These are phyloP conservation scores for Starmerella tilneyi DNA, from an alignment of 805 yeast genomes.

Conservation along the genomic window DNA sequence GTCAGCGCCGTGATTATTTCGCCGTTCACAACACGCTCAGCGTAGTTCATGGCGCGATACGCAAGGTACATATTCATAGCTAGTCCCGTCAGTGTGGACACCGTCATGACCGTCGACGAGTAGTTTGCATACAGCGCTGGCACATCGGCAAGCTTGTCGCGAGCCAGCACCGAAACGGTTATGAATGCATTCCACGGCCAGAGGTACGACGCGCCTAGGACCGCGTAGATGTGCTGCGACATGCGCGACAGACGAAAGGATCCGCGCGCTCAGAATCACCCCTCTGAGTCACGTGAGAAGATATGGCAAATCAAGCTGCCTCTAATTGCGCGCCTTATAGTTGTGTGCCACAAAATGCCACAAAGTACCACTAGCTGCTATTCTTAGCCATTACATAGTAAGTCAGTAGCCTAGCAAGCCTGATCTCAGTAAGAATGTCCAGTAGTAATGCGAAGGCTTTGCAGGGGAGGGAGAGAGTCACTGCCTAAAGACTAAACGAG, in stretches of 20 bases:
- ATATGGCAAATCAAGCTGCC: too few species aligned
- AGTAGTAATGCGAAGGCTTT: too few species aligned
- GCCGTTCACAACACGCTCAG: slow-evolving; percentile 50
- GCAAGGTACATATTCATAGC: slow-evolving; percentile 52
- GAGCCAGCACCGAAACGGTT: slow-evolving; percentile 74
- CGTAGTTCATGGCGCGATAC: slow-evolving; percentile 53
- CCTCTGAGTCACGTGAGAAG: background rate
- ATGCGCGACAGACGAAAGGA: too few species aligned
- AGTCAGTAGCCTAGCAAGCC: too few species aligned
- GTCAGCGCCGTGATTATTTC: slow-evolving; percentile 45
- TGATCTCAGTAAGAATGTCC: too few species aligned
- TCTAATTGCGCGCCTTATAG: too few species aligned
- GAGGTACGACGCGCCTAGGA: slow-evolving; percentile 65
- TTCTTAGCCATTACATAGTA: too few species aligned
- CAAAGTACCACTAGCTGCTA: too few species aligned
- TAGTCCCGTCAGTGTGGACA: slow-evolving; percentile 62
- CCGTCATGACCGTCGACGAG: slow-evolving; percentile 80
- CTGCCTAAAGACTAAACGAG: too few species aligned
- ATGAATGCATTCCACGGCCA: slow-evolving; percentile 98
- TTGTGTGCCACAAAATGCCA: too few species aligned
- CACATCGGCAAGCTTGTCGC: slow-evolving; percentile 43
- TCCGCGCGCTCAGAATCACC: too few species aligned
- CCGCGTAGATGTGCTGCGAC: slow-evolving; percentile 35
- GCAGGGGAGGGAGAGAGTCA: too few species aligned
- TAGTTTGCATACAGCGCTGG: slow-evolving; percentile 40